A percentile compares a stretch with the other conserved stretches of the same genome.
phyloP scores from a whole-genome alignment of 2,329 filamentous ascomycete species.

The Exophiala calicioides region DNA sequence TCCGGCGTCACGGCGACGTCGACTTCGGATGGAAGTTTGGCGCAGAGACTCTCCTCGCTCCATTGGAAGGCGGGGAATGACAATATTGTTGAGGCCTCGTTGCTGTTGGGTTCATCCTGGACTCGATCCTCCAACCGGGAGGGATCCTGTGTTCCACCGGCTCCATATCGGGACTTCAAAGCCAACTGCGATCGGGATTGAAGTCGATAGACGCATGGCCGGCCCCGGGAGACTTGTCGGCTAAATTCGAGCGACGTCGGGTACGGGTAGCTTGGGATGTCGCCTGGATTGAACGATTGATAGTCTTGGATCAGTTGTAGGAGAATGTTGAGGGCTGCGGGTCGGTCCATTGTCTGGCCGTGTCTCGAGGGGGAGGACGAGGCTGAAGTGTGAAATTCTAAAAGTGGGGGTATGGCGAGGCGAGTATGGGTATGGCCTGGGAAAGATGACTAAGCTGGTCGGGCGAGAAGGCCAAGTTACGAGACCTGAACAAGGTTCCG shows the following conservation, averaged over 20 bases:
- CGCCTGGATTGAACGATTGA: conserved; percentile 27
- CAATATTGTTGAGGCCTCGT: conserved; percentile 10
- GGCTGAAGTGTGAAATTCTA: too few species aligned
- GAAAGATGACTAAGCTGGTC: too few species aligned
- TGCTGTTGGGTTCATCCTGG: not conserved
- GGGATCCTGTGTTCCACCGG: too few species aligned
- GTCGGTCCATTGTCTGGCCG: too few species aligned
- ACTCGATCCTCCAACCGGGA: too few species aligned
- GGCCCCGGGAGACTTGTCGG: conserved; percentile 27
- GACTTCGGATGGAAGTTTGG: conserved; percentile 20
- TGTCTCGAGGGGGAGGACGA: too few species aligned
- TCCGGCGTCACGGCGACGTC: conserved; percentile 31
- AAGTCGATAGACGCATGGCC: conserved; percentile 27
- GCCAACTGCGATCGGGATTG: too few species aligned
- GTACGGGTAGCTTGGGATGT: conserved; percentile 16
- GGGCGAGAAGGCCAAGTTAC: too few species aligned
- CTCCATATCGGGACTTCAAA: not conserved
- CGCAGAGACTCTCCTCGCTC: conserved; percentile 21
- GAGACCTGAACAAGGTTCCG: too few species aligned
- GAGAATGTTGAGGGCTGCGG: conserved; percentile 8
- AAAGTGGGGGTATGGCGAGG: too few species aligned
- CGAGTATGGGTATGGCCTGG: too few species aligned
- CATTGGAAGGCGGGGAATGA: conserved; percentile 24
- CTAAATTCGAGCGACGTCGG: conserved; percentile 28
- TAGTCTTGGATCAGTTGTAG: conserved; percentile 28